A percentile compares a stretch with the other conserved stretches of the same genome.
Conservation (phyloP, 805 yeast species). For the Ogataea ganodermae region DNA sequence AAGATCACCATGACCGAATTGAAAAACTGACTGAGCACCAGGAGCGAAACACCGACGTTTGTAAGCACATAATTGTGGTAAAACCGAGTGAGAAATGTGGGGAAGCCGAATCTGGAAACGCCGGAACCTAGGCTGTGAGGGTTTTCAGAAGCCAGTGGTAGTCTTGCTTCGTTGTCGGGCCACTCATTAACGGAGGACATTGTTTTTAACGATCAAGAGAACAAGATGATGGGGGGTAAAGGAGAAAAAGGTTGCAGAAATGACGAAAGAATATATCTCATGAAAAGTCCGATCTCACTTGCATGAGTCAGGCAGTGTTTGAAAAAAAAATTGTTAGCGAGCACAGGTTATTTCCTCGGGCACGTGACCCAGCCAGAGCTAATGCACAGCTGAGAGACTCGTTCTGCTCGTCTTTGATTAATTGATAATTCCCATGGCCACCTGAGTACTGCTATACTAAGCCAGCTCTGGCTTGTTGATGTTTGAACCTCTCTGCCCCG, state of each 20-base stretch:
- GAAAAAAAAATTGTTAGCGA: neutral
- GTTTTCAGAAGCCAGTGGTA: neutral
- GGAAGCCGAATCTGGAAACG: neutral
- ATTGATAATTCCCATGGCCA: no score
- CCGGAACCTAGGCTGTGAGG: neutral
- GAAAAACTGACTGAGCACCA: constrained; percentile 67
- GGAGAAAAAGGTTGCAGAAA: neutral
- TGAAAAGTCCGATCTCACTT: neutral
- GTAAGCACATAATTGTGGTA: constrained; percentile 26
- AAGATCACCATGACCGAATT: constrained; percentile 76
- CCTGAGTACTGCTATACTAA: no score
- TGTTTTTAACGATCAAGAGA: neutral
- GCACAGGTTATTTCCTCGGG: no score
- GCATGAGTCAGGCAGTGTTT: neutral
- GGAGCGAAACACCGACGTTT: constrained; percentile 58
- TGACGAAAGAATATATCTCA: neutral
- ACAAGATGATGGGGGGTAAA: no score
- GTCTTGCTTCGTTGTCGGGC: neutral
- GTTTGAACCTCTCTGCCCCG: no score
- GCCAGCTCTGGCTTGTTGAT: no score
- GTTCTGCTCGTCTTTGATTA: no score
- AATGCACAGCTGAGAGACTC: no score
- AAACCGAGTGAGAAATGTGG: constrained; percentile 1
- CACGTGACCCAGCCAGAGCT: no score
- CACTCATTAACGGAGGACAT: neutral